Conservation (phyloP, 1,284 basidiomycete species). For the Sphagnurus paluster region DNA sequence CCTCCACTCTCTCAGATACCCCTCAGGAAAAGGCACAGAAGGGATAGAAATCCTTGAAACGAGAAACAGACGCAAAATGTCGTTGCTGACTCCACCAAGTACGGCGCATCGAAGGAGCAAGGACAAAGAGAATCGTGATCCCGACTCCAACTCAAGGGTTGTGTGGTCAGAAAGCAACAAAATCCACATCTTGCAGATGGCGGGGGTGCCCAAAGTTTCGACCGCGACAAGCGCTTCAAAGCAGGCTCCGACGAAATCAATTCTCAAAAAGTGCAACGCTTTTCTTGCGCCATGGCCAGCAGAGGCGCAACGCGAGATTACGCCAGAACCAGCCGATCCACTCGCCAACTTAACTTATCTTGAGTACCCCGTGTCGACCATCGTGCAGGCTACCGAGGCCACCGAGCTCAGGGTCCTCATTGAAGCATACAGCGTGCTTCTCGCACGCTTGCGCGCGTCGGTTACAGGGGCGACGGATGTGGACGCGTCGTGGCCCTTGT, state of each 20-base stretch:
- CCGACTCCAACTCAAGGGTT: conserved; percentile 43
- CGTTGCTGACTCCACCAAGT: conserved; percentile 63
- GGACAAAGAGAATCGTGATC: conserved; percentile 48
- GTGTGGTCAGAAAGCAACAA: conserved; percentile 60
- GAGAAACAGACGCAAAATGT: conserved; percentile 40
- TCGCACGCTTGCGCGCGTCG: conserved; percentile 57
- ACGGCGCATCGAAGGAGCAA: conserved; percentile 57
- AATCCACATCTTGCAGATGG: conserved; percentile 44
- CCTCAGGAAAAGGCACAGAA: neutral
- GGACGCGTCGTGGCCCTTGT: conserved; percentile 66
- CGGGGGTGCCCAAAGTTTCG: conserved; percentile 35
- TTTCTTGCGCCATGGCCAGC: conserved; percentile 37
- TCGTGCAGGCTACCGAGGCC: conserved; percentile 45
- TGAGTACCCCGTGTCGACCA: conserved; percentile 54
- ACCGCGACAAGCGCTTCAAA: conserved; percentile 36
- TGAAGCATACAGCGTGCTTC: conserved; percentile 69
- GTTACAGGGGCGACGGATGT: conserved; percentile 49
- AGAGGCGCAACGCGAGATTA: conserved; percentile 55
- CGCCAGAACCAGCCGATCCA: conserved; percentile 70
- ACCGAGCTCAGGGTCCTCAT: conserved; percentile 52
- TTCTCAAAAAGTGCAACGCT: conserved; percentile 72
- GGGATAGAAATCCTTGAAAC: neutral
- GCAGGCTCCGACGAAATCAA: conserved; percentile 54
- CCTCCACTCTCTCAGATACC: conserved; percentile 7
- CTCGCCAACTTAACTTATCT: conserved; percentile 65